Evolutionary conservation across 768 basidiomycete species (phyloP), one percentile per base, ranked within the genome.

Genomic region (Cyclocybe cylindracea): DNA sequence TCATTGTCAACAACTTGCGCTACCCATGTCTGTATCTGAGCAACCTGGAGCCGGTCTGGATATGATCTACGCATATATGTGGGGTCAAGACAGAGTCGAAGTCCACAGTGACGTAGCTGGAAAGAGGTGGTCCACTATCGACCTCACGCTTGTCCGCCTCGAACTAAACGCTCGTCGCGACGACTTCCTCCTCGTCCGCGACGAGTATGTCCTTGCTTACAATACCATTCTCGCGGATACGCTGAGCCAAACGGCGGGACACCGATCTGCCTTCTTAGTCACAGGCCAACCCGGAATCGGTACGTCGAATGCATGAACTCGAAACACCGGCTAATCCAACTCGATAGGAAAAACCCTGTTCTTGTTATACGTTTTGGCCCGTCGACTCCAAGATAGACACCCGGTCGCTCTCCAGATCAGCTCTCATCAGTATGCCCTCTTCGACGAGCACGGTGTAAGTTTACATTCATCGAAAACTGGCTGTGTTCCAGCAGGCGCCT

Each of bases 11-110:
- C n/a, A n/a, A n/a, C n/a, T n/a, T n/a, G n/a, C n/a, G n/a, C n/a
- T n/a, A n/a, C n/a, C n/a, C n/a, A n/a, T n/a, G n/a, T n/a, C n/a
- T n/a, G n/a, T n/a, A n/a, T n/a, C n/a, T n/a, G n/a, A n/a, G n/a
- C n/a, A n/a, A n/a, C n/a, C n/a, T n/a, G n/a, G n/a, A n/a, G n/a
- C n/a, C n/a, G n/a, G n/a, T n/a, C n/a, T n/a, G n/a, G n/a, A 61
- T 92, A 94, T 11, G 31, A 41, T 54, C 47, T 41, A 48, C 48
- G 49, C 14, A 33, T 36, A 54, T 44, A 32, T 50, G 34, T 54
- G 53, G 53, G 53, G 42, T 42, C 7, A 37, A 31, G 35, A 54
- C 11, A 43, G 46, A 47, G 36, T 54, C 44, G 34, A 44, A 40
- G 34, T 24, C 24, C 24, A 38, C 53, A 48, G 41, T 35, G 16